Evolutionary conservation across 2,329 filamentous ascomycete genomes (phyloP).

Genomic region (Pseudovirgaria hyperparasitica): DNA sequence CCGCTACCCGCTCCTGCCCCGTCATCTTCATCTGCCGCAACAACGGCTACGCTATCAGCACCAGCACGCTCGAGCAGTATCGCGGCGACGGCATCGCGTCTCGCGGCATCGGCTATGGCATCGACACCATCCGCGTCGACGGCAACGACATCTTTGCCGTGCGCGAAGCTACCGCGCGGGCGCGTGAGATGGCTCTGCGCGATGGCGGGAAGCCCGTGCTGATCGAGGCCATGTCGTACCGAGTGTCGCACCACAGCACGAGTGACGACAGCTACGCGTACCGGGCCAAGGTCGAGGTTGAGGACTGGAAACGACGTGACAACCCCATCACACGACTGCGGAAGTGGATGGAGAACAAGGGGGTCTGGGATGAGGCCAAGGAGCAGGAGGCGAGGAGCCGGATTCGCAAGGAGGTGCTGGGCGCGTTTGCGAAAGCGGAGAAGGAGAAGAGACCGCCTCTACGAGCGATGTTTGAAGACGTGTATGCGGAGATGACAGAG

Average conservation of each 20-base stretch:
- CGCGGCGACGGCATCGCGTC: constrained; percentile 83
- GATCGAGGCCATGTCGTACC: constrained; percentile 94
- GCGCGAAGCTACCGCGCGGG: constrained; percentile 63
- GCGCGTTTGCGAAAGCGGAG: constrained; percentile 74
- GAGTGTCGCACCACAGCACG: constrained; percentile 94
- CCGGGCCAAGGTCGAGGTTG: constrained; percentile 80
- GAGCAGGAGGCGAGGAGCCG: constrained; percentile 60
- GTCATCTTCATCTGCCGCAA: constrained; percentile 86
- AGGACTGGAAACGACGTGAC: constrained; percentile 84
- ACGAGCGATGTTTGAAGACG: constrained; percentile 65
- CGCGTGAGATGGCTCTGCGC: constrained; percentile 63
- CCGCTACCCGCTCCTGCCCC: constrained; percentile 75
- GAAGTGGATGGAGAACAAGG: constrained; percentile 79
- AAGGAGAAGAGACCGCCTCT: constrained; percentile 67
- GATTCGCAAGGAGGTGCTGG: constrained; percentile 62
- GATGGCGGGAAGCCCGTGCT: constrained; percentile 74
- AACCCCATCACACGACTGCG: constrained; percentile 76
- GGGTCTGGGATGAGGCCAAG: constrained; percentile 71
- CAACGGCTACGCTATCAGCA: constrained; percentile 86
- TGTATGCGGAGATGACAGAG: constrained; percentile 79
- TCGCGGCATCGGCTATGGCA: constrained; percentile 80
- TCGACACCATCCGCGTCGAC: constrained; percentile 82
- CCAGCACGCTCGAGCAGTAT: constrained; percentile 81
- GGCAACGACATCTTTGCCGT: constrained; percentile 94
- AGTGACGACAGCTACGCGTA: constrained; percentile 96